These are phyloP conservation scores for Forsythia viridissima DNA, from an alignment of 257 asterid genomes.

Conservation along the genomic window DNA sequence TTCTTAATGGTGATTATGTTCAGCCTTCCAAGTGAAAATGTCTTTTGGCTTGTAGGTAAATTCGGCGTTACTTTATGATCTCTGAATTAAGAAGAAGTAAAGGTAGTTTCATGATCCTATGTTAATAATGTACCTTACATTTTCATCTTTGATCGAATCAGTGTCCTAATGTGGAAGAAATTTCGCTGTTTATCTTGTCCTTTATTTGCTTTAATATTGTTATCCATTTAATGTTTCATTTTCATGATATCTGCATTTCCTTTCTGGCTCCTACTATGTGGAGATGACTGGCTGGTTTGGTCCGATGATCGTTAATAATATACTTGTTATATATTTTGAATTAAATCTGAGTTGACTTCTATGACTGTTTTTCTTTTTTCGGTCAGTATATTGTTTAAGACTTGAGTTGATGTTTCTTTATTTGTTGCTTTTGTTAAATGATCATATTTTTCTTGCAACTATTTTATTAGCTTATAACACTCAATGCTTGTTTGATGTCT, in stretches of 20 bases:
- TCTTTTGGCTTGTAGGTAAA: slow-evolving; percentile 91
- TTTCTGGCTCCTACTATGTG: background rate
- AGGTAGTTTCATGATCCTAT: slow-evolving; percentile 82
- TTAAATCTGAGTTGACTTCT: background rate
- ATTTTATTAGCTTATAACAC: background rate
- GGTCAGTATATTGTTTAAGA: background rate
- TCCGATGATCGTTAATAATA: background rate
- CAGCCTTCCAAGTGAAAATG: slow-evolving; percentile 75
- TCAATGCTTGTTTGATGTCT: background rate
- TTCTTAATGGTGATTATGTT: slow-evolving; percentile 52
- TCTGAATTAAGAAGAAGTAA: slow-evolving; percentile 88
- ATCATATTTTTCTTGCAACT: background rate
- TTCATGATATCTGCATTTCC: background rate
- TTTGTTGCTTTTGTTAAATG: background rate
- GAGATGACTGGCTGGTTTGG: background rate
- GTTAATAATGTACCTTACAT: slow-evolving; percentile 16
- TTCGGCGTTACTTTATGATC: slow-evolving; percentile 91
- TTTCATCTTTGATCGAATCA: background rate
- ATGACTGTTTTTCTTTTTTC: background rate
- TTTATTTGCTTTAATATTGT: background rate
- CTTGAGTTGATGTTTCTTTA: background rate
- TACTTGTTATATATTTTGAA: background rate
- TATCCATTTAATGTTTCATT: background rate
- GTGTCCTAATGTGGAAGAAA: background rate
- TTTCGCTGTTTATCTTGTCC: background rate